Evolutionary conservation across 352 stramenopile genomes (phyloP).

Genomic region (Bremia lactucae): DNA sequence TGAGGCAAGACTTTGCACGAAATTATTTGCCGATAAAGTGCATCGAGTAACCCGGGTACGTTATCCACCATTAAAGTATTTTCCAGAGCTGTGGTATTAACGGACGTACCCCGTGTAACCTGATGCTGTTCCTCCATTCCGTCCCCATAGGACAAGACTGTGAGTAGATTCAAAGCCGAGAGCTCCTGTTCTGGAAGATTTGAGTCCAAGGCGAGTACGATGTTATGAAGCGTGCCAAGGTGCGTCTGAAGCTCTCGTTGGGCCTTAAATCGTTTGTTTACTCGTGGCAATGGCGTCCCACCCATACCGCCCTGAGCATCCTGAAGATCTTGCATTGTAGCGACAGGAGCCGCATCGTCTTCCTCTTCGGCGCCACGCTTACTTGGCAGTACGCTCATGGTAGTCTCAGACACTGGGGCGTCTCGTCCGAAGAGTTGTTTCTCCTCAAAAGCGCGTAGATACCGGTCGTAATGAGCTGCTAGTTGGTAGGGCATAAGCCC

Average conservation of each 20-base stretch:
- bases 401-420: constrained; percentile 13
- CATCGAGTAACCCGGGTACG: constrained; percentile 58
- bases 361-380: constrained; percentile 19
- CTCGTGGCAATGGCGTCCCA: constrained; percentile 46
- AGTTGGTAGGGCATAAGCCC: constrained; percentile 49
- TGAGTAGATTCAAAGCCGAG: constrained; percentile 57
- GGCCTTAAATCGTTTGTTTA: constrained; percentile 58
- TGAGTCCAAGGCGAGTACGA: constrained; percentile 67
- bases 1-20: constrained; percentile 36
- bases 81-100: constrained; percentile 26
- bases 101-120: constrained; percentile 12
- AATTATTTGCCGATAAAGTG: constrained; percentile 58
- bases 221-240: constrained; percentile 49
- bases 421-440: constrained; percentile 72
- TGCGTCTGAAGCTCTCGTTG: constrained; percentile 31
- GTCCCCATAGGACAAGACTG: constrained; percentile 53
- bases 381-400: constrained; percentile 12
- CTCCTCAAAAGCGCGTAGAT: constrained; percentile 54
- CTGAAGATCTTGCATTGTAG: constrained; percentile 50
- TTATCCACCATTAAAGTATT: constrained; percentile 58
- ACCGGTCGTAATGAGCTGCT: constrained; percentile 45
- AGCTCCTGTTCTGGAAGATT: constrained; percentile 40
- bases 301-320: constrained; percentile 47
- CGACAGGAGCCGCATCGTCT: constrained; percentile 30
- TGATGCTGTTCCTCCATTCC: constrained; percentile 12